A percentile compares a stretch with the other conserved stretches of the same genome.
Conservation (phyloP, 2,329 filamentous ascomycete species). For the Aspergillus persii region DNA sequence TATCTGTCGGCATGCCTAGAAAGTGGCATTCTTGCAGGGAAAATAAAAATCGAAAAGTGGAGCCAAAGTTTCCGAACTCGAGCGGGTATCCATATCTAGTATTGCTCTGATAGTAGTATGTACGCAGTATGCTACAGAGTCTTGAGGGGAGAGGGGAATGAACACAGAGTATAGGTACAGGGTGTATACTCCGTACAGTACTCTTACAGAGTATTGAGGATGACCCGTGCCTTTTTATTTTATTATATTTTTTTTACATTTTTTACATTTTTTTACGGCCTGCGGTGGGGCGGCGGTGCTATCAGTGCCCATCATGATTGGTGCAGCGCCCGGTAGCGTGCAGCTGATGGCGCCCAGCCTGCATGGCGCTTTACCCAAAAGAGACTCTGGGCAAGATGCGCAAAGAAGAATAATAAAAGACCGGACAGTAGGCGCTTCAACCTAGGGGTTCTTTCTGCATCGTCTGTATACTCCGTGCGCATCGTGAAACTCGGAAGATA, state of each 20-base stretch:
- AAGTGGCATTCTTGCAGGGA: conserved; percentile 14
- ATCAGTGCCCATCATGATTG: conserved; percentile 14
- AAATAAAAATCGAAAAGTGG: conserved; percentile 1
- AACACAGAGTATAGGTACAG: no score
- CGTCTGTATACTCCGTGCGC: neutral
- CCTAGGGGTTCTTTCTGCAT: neutral
- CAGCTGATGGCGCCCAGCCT: conserved; percentile 26
- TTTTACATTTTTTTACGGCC: neutral
- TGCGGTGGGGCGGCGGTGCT: neutral
- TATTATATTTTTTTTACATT: no score
- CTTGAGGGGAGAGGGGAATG: no score
- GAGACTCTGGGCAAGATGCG: conserved; percentile 12
- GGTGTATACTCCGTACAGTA: no score
- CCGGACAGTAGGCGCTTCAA: conserved; percentile 15
- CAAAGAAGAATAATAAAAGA: neutral
- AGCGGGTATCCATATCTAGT: conserved; percentile 16
- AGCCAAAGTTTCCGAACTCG: conserved; percentile 8
- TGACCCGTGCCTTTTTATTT: conserved; percentile 5
- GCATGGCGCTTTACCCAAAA: conserved; percentile 21
- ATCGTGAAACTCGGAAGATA: conserved; percentile 14
- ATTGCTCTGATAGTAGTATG: conserved; percentile 7
- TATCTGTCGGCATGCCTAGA: conserved; percentile 7
- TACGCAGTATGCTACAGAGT: no score
- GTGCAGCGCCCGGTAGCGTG: conserved; percentile 14
- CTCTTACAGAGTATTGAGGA: neutral